Evolutionary conservation across 2,329 filamentous ascomycete genomes (phyloP), one percentile per base, ranked within the genome.

Genomic region (Paracoccidioides lutzii): DNA sequence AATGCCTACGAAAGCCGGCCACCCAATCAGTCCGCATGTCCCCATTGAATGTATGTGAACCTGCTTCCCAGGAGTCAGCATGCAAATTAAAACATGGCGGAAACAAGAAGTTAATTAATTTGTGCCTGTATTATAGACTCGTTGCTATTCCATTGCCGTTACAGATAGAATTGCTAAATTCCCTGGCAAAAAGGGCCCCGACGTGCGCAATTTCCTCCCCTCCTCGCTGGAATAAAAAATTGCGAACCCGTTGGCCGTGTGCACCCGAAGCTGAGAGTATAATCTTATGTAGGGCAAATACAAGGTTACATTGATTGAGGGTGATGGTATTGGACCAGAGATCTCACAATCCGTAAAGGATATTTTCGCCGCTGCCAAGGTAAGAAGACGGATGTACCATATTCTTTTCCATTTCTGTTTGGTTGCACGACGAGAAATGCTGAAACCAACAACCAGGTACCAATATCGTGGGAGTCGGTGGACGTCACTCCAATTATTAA

Each of bases 281-380:
- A 8, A 12, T 15, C 22, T 28, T 40, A 44, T 63, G 58, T 67
- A 95, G 89, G 93, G 93, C 70, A 93, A 93, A 75, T 98, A 86
- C 81, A 87, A 88, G 57, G 93, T 98, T 69, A 91, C 88, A 66
- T 80, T 98, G 76, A 98, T 98, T 64, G 94, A 98, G 81, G 93
- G 94, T 76, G 94, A 98, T 70, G 93, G 93, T 72, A 98, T 98
- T 72, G 93, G 93, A 59, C 93, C 93, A 62, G 91, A 98, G 78
- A 98, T 98, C 71, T 84, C 93, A 63, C 85, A 95, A 76, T 94
- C 93, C 52, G 90, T 98, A 70, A 98, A 97, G 83, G 88, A 96
- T 74, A 98, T 98, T 76, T 98, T 96, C 78, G 81, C 84, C 67
- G 93, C 93, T 66, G 93, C 93, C 67, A 88, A 94, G 74, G 91